Evolutionary conservation across 257 asterid genomes (phyloP), one percentile per base, ranked within the genome.

Genomic region (Solanum dulcamara): DNA sequence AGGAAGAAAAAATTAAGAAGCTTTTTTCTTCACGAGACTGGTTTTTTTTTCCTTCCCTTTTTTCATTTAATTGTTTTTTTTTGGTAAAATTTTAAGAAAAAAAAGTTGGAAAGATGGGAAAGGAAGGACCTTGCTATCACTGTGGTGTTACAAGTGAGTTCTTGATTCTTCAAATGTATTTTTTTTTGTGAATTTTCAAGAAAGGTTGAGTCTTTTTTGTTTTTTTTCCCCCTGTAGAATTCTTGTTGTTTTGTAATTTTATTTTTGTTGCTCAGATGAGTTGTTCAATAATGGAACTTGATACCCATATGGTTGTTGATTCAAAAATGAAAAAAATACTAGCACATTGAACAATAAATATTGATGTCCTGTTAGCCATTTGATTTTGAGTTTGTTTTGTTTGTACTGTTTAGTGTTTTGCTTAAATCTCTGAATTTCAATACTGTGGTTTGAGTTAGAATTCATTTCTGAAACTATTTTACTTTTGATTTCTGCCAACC

Each of bases 91-190:
- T 70, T 70, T 67, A 32, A 79, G 85, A 37, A 89, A 81, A 96
- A 60, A 37, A 70, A 22, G 35, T 70, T 70, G 80, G 80, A 38
- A 6, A 70, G 80, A 70, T 96, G 99, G 99, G 99, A 91, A 96
- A 96, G 98, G 97, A 94, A 86, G 99, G 98, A 89, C 99, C 98
- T 92, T 96, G 99, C 98, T 92, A 91, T 91, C 99, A 96, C 95
- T 96, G 98, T 94, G 98, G 99, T 92, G 98, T 95, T 88, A 93
- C 99, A 91, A 94, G 99, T 96, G 99, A 95, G 99, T 91, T 89
- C 87, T 86, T 85, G 11, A 33, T 64, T 81, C 66, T 83, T 84
- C 22, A 59, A 59, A 67, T 72, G 4, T 80, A 79, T 60, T 85
- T 67, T 89, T 80, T 64, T 85, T 46, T 60, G 18, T 42, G 55